These are phyloP conservation scores for Pinus albicaulis DNA, from an alignment of 75 land plant genomes.

Conservation along the genomic window DNA sequence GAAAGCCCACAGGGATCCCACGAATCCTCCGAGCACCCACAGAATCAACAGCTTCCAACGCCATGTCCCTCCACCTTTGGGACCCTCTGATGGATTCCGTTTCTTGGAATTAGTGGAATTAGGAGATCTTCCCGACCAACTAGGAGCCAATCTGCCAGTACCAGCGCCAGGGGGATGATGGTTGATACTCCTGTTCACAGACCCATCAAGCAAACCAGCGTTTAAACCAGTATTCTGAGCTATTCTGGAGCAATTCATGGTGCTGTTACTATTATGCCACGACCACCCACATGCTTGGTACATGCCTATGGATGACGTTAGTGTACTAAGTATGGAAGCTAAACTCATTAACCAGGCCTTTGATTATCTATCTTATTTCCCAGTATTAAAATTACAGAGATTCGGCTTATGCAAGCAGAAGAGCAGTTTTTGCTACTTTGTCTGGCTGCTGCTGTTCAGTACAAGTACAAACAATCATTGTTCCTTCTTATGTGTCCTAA, in stretches of 20 bases:
- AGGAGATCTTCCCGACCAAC: background rate
- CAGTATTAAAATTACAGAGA: background rate
- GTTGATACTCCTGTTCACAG: background rate
- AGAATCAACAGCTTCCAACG: slow-evolving; percentile 36
- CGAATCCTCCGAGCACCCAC: slow-evolving; percentile 44
- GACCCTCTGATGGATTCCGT: slow-evolving; percentile 5
- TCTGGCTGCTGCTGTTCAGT: background rate
- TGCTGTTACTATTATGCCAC: background rate
- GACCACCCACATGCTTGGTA: slow-evolving; percentile 5
- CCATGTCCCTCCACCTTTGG: slow-evolving; percentile 40
- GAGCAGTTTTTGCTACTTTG: background rate
- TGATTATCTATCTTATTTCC: background rate
- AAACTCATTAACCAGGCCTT: background rate
- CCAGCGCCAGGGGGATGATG: background rate
- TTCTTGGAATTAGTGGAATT: background rate
- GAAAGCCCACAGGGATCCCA: slow-evolving; percentile 38
- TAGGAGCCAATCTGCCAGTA: background rate
- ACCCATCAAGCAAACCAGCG: background rate
- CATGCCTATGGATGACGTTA: slow-evolving; percentile 3
- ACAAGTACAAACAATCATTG: slow-evolving; percentile 7
- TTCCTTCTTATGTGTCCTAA: too few relatives aligned
- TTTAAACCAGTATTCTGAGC: background rate
- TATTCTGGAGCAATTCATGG: background rate
- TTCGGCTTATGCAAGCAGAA: background rate
- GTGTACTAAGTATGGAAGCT: background rate